These are phyloP conservation scores for Glebionis coronaria DNA, from an alignment of 129 eudicot genomes.

Conservation along the genomic window DNA sequence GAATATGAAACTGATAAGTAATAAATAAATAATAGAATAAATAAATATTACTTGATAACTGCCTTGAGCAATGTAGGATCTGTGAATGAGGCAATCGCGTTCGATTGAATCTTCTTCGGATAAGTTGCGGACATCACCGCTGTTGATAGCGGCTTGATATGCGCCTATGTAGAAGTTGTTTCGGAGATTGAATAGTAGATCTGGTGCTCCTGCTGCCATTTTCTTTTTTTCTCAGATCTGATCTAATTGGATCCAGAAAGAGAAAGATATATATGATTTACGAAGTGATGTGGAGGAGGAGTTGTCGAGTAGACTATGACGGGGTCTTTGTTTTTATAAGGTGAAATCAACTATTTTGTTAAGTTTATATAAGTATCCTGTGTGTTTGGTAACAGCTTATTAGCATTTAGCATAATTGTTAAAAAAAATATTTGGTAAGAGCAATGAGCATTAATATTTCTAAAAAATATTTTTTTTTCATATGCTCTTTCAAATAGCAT, in stretches of 20 bases:
- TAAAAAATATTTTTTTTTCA: no score
- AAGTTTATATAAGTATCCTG: no score
- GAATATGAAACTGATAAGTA: constrained; percentile 8
- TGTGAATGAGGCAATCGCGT: constrained; percentile 65
- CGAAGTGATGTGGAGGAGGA: no score
- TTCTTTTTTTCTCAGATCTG: neutral
- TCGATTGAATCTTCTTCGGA: constrained; percentile 68
- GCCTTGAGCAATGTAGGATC: constrained; percentile 92
- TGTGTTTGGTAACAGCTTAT: no score
- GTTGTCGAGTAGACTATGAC: no score
- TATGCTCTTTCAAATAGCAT: no score
- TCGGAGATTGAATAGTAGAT: constrained; percentile 47
- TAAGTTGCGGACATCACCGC: constrained; percentile 76
- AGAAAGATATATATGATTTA: constrained; percentile 7
- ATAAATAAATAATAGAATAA: constrained; percentile 10
- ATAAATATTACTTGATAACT: constrained; percentile 54
- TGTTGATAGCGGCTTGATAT: constrained; percentile 84
- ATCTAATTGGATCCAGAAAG: constrained; percentile 28
- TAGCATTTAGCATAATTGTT: no score
- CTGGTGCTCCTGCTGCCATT: constrained; percentile 33
- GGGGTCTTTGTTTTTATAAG: no score
- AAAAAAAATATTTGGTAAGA: no score
- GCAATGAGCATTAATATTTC: no score
- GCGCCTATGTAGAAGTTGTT: constrained; percentile 86
- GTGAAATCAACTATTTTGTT: no score